Evolutionary conservation across 2,329 filamentous ascomycete genomes (phyloP), one percentile per base, ranked within the genome.

Genomic region (Emmonsia crescens): DNA sequence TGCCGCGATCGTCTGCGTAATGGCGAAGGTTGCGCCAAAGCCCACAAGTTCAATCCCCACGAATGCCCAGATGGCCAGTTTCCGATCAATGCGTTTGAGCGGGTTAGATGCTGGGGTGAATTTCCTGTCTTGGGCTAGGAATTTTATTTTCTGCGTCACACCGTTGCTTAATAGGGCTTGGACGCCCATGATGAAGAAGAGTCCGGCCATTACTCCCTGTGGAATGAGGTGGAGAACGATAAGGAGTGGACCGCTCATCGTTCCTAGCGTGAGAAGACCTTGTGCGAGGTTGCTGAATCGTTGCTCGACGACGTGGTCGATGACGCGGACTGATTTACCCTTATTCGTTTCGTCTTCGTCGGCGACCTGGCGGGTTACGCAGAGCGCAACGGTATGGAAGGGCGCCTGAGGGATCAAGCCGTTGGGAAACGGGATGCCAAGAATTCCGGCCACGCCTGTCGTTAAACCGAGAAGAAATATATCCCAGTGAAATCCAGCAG

Each of bases 401-500:
- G 89, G 89, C 0, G 89, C 89, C 75, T 93, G 89, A 0, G 89
- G 89, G 66, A 93, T 92, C 33, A 93, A 83, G 38, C 89, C 89
- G 71, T 93, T 93, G 59, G 89, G 89, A 66, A 90, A 90, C 1
- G 89, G 89, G 12, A 93, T 81, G 19, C 89, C 89, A 16, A 93
- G 79, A 31, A 93, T 79, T 12, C 89, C 89, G 2, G 88, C 86
- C 1, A 92, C 75, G 57, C 87, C 88, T 0, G 89, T 92, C 1
- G 89, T 92, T 33, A 90, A 77, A 4, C 89, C 89, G 0, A 93
- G 84, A 36, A 93, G 83, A 75, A 91, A 92, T 46, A 93, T 74
- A 68, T 93, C 89, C 89, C 89, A 93, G 75, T 93, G 89, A 70
- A 93, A 93, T 16, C 89, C 89, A 52, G 89, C 88, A 2, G 89